Evolutionary conservation across 306 rosid genomes (phyloP), one percentile per base, ranked within the genome.

Genomic region (Vigna mungo): DNA sequence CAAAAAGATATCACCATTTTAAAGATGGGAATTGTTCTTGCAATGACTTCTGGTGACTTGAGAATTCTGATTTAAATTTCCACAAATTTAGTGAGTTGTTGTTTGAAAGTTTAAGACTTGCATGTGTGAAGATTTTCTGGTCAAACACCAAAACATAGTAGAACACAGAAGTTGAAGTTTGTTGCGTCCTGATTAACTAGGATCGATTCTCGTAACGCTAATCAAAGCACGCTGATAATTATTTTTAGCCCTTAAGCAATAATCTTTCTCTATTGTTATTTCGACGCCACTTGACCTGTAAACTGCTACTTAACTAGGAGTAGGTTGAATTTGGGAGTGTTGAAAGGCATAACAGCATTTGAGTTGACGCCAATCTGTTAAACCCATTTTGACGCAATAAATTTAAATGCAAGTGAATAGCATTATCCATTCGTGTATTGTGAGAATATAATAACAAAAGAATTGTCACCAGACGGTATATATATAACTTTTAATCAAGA

Each of bases 41-140:
- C 80, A 87, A 90, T 77, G 92, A 94, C 81, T 91, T 93, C 61
- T 91, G 98, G 98, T 94, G 89, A 91, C 64, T 61, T 41, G 3
- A 1, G 52, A 34, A 39, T 58, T 75, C 20, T 65, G 70, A 43
- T 23, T 47, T 68, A 17, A 49, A 69, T 56, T 74, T 77, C 72
- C 23, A 17, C 18, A 60, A 48, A 15, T 41, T 70, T 70, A 54
- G 30, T 18, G 6, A 13, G 5, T 20, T 12, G 3, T 53, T 53
- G 60, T 53, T 53, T 20, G 11, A 27, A 54, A 11, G 30, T 54
- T 14, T 18, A 54, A 53, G 60, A 54, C 60, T 18, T 54, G 27
- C 60, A 20, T 4, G 53, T 48, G 4, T 20, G 59, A 3, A 53
- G 6, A 53, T 53, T 53, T 18, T 54, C 60, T 18, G 27, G 60